Conservation (phyloP, 2,329 filamentous ascomycete species). For the Penicillium frequentans region DNA sequence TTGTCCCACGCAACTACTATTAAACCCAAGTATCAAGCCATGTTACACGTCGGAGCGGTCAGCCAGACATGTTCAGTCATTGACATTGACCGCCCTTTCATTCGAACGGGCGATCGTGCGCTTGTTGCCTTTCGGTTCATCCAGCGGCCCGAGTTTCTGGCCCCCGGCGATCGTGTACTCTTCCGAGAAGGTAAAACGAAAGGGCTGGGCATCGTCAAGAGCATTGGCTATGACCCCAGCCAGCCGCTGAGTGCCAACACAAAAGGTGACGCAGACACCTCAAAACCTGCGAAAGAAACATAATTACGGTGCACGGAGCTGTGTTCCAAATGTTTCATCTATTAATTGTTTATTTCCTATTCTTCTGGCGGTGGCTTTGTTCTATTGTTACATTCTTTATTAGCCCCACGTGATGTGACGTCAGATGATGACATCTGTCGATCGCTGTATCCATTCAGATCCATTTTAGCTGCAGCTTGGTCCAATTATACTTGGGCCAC, state of each 20-base stretch:
- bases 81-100: constrained; percentile 93
- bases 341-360: not conserved
- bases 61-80: constrained; percentile 97
- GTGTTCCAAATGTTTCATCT: not conserved
- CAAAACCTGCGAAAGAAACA: not conserved
- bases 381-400: not conserved
- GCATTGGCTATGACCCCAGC: constrained; percentile 77
- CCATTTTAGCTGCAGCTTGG: not conserved
- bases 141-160: constrained; percentile 88
- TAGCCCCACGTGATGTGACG: constrained; percentile 22
- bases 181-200: constrained; percentile 96
- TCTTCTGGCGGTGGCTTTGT: not conserved
- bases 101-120: constrained; percentile 91
- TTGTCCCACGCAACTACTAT: constrained; percentile 96
- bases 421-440: constrained; percentile 18
- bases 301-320: not conserved
- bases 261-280: constrained; percentile 5
- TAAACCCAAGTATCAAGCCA: constrained; percentile 94
- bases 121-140: constrained; percentile 93
- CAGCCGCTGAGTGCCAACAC: constrained; percentile 48
- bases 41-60: constrained; percentile 94
- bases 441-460: constrained; percentile 1
- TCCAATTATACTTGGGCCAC: not conserved
- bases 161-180: constrained; percentile 81
- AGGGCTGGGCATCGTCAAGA: constrained; percentile 90